These are phyloP conservation scores for Forsythia viridissima DNA, from an alignment of 257 asterid genomes.

Conservation along the genomic window DNA sequence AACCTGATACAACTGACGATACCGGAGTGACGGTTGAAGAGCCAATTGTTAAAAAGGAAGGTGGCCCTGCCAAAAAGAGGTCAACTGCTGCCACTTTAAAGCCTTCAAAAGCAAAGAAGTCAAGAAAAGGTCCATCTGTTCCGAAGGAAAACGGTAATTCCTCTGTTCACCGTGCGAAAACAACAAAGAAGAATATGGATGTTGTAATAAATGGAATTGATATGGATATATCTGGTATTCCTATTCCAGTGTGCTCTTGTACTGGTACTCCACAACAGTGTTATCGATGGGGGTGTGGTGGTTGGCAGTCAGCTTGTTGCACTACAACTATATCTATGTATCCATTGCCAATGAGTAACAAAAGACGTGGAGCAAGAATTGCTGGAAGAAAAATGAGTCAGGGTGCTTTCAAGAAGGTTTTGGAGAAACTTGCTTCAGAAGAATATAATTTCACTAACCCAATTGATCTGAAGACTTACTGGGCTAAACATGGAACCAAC, in stretches of 20 bases:
- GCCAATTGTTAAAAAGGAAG: conserved; percentile 47
- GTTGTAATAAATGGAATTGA: conserved; percentile 82
- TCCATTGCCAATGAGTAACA: conserved; percentile 94
- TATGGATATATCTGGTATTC: conserved; percentile 85
- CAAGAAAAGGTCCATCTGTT: conserved; percentile 50
- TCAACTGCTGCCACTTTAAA: conserved; percentile 50
- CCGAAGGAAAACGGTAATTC: conserved; percentile 61
- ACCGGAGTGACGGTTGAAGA: conserved; percentile 46
- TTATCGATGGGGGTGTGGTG: conserved; percentile 98
- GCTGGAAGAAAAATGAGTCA: conserved; percentile 99
- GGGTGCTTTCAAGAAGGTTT: conserved; percentile 94
- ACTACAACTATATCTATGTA: conserved; percentile 89
- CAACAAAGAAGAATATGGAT: conserved; percentile 73
- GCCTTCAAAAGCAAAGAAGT: conserved; percentile 67
- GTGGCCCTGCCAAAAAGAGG: conserved; percentile 60
- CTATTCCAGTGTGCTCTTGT: conserved; percentile 91
- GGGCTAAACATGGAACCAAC: conserved; percentile 99
- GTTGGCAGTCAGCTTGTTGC: conserved; percentile 99
- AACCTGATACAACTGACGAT: conserved; percentile 49
- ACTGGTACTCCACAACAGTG: conserved; percentile 96
- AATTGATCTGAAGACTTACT: conserved; percentile 83
- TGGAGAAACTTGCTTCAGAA: conserved; percentile 84
- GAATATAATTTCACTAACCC: conserved; percentile 76
- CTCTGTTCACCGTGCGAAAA: conserved; percentile 59
- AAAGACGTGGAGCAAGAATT: conserved; percentile 91